Conservation (phyloP, 345 rosid genomes). For the Acer campestre region DNA sequence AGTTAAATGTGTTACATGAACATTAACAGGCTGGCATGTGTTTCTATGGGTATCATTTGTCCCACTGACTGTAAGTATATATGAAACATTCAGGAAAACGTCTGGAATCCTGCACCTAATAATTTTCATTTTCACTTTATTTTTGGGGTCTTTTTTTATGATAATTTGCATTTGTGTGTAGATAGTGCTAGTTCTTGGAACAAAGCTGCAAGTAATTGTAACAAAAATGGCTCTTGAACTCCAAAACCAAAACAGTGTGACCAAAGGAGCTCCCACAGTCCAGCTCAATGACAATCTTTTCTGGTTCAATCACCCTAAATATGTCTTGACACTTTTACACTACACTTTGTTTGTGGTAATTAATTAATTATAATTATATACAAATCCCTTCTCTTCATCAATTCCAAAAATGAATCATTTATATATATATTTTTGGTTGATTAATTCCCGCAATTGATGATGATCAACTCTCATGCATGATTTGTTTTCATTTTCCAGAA, state of each 20-base stretch:
- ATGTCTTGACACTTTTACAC: constrained; percentile 55
- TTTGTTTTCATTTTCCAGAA: constrained; percentile 47
- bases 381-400: background rate
- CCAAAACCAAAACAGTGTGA: constrained; percentile 40
- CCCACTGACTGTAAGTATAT: constrained; percentile 55
- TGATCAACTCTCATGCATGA: background rate
- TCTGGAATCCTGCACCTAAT: too few relatives aligned
- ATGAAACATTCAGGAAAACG: background rate
- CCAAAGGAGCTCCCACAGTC: constrained; percentile 54
- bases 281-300: constrained; percentile 57
- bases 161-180: constrained; percentile 18
- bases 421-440: background rate
- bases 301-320: constrained; percentile 58
- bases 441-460: background rate
- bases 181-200: constrained; percentile 48
- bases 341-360: constrained; percentile 49
- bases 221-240: constrained; percentile 54
- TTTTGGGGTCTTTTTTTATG: too few relatives aligned
- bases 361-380: background rate
- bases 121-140: too few relatives aligned
- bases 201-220: constrained; percentile 62
- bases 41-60: constrained; percentile 75
- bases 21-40: constrained; percentile 59
- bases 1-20: background rate
- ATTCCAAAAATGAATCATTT: background rate